Percentiles rank a stretch among this genome's conserved stretches.
Conservation (phyloP, 352 stramenopile genomes). For the Pythium guiyangense region DNA sequence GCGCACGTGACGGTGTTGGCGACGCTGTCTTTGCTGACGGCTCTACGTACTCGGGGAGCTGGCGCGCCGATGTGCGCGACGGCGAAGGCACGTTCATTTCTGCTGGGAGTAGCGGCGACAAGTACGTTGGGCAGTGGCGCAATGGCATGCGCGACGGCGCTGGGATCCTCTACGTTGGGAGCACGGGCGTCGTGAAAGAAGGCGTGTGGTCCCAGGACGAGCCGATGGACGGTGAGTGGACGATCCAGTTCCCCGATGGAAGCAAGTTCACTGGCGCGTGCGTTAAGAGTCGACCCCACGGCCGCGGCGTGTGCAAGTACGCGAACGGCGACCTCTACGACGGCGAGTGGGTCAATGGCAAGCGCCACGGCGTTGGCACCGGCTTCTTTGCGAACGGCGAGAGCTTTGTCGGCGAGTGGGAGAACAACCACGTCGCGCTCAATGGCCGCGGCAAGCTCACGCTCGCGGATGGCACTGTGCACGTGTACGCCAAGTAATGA, state of each 20-base stretch:
- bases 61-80: conserved; percentile 44
- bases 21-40: conserved; percentile 47
- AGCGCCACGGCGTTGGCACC: conserved; percentile 63
- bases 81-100: conserved; percentile 55
- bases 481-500: conserved; percentile 60
- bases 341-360: conserved; percentile 76
- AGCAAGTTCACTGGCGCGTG: conserved; percentile 76
- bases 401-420: conserved; percentile 71
- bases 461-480: conserved; percentile 64
- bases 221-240: conserved; percentile 66
- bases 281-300: conserved; percentile 54
- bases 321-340: conserved; percentile 82
- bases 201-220: conserved; percentile 53
- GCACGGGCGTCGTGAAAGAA: conserved; percentile 61
- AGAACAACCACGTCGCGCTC: conserved; percentile 80
- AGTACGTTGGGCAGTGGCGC: conserved; percentile 70
- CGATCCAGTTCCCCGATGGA: conserved; percentile 66
- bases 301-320: conserved; percentile 75
- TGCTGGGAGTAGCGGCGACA: conserved; percentile 24
- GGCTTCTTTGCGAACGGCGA: conserved; percentile 73
- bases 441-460: conserved; percentile 66
- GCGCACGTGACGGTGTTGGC: conserved; percentile 48
- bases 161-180: conserved; percentile 37
- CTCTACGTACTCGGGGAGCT: conserved; percentile 54
- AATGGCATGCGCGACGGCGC: conserved; percentile 44